phyloP scores from a whole-genome alignment of 2,329 filamentous ascomycete species.

The Pestalotiopsis sp. region DNA sequence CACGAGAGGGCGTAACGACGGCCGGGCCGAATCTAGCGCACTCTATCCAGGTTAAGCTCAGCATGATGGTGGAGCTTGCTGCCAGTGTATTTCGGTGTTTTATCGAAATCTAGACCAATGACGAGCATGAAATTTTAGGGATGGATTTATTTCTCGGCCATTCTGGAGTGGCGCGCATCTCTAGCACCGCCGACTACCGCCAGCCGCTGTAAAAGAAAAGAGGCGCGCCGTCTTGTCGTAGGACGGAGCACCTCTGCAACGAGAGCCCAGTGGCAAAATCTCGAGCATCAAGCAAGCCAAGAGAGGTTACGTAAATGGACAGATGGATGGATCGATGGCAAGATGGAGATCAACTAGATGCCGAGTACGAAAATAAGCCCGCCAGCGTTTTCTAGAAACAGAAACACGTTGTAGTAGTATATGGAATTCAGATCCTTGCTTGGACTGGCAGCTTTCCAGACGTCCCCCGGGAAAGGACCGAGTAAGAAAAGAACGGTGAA shows the following conservation, averaged over 20 bases:
- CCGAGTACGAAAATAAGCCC: neutral
- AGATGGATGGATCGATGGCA: neutral
- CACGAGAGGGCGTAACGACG: conserved; percentile 2
- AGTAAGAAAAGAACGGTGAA: neutral
- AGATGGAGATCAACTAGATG: neutral
- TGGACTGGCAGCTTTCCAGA: neutral
- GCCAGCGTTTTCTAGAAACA: neutral
- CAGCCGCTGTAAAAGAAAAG: no score
- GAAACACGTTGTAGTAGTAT: neutral
- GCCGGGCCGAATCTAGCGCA: conserved; percentile 20
- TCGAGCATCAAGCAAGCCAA: neutral
- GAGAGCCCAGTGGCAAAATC: neutral
- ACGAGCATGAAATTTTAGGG: neutral
- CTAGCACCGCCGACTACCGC: neutral
- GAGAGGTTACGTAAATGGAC: neutral
- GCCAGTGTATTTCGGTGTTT: neutral
- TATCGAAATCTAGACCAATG: neutral
- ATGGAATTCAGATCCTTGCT: neutral
- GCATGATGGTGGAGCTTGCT: neutral
- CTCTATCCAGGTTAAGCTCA: neutral
- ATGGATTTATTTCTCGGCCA: conserved; percentile 1
- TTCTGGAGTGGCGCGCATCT: neutral
- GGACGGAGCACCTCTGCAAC: neutral
- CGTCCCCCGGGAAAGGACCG: neutral
- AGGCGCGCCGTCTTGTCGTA: neutral